These are phyloP conservation scores for Metschnikowia colocasiae DNA, from an alignment of 805 yeast genomes.

Conservation along the genomic window DNA sequence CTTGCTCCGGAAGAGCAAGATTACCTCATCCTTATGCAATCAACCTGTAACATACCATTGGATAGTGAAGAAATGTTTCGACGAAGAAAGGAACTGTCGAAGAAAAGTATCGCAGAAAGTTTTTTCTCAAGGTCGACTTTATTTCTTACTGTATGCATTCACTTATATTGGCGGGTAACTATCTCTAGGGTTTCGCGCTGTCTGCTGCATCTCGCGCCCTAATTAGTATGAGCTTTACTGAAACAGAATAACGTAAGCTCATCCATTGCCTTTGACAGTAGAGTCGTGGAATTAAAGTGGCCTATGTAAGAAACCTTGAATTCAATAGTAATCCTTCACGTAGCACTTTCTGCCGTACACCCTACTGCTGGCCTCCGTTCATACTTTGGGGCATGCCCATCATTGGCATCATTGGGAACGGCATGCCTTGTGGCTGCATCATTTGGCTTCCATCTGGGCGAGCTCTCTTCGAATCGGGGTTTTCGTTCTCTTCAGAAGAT, in stretches of 20 bases:
- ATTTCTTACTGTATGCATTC: conserved; percentile 3
- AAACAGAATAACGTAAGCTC: background rate
- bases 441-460: conserved; percentile 16
- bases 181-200: background rate
- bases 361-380: conserved; percentile 1
- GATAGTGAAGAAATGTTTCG: conserved; percentile 4
- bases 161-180: conserved; percentile 13
- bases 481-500: conserved; percentile 16
- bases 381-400: conserved; percentile 18
- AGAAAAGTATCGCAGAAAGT: background rate
- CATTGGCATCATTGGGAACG: conserved; percentile 20
- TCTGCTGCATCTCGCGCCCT: background rate
- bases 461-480: conserved; percentile 26
- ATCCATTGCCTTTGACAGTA: background rate
- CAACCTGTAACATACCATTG: background rate
- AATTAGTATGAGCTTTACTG: background rate
- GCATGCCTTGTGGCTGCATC: conserved; percentile 13
- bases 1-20: background rate
- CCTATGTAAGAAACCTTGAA: background rate
- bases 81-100: background rate
- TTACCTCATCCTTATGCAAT: background rate
- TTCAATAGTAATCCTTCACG: background rate
- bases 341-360: background rate
- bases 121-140: conserved; percentile 1
- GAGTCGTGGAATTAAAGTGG: background rate